Evolutionary conservation across 768 basidiomycete genomes (phyloP), one percentile per base, ranked within the genome.

Genomic region (Calvatia gigantea): DNA sequence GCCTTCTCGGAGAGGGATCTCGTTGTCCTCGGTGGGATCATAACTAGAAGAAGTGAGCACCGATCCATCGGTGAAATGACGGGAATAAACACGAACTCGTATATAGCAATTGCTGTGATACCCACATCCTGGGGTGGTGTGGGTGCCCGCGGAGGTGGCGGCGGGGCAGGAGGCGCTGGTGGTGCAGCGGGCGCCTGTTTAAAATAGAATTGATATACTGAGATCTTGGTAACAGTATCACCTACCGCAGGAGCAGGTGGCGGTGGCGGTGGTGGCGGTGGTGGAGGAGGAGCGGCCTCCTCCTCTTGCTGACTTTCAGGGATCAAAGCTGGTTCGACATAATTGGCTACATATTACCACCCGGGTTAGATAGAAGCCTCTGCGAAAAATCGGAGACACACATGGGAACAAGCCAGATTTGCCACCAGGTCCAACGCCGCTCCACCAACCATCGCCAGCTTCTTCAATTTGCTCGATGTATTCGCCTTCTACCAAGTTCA

Each of bases 371-470:
- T 29, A 19, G 6, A 19, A 48, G 38, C 14, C 6, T 11, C 17
- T n/a, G 51, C 44, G 35, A 15, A 35, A 38, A 52, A 49, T 12
- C n/a, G 14, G 51, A 51, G 6, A 65, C 79, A 21, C 61, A 91
- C 89, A 81, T 56, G 94, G 94, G 84, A 96, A 97, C 29, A 95
- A 69, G 6, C 94, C 95, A 5, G 70, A 75, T 73, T 88, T 86
- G 4, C 92, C 93, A 21, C 75, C 79, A 38, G 76, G 71, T 28
- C 85, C 86, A 46, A 84, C 75, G 19, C 92, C 95, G 56, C 76
- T 81, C 95, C 94, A 97, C 95, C 95, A 98, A 5, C 91, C 90
- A 61, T 91, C 89, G 61, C 88, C 91, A 14, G 91, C 70, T 69
- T 91, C 85, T 69, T 94, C 90, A 44, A 96, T 84, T 60, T 89